Base-by-base conservation (phyloP, 2,329 filamentous ascomycete genomes). In the Zymoseptoria ardabiliae region DNA sequence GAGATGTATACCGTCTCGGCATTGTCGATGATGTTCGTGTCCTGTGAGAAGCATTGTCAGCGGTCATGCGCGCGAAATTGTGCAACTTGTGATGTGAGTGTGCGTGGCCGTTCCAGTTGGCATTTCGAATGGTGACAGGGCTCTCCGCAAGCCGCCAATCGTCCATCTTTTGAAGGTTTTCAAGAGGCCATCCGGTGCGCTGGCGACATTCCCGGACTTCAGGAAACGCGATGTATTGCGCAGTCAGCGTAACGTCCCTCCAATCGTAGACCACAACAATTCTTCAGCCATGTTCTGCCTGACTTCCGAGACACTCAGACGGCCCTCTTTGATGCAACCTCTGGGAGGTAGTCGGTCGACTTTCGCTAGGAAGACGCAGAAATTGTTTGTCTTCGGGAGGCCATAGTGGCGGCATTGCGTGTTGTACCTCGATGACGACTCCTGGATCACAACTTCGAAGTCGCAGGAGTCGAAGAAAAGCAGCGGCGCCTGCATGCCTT, bases 1-100 rank as follows among this genome's bases (percentile, higher is more conserved):
- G 94, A 99, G 71, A 99, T 99, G 80, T 99, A 96, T 68, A 99
- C 94, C 35, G 94, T 99, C 81, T 99, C 94, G 70, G 93, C 96
- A 80, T 99, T 99, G 76, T 99, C 94, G 76, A 99, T 95, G 62
- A 99, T 84, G 73, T 88, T 92, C 48, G 93, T 94, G 71, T 97
- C 93, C 90, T 96, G 67, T 4, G 41, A n/a, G 35, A 49, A 28
- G 48, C 17, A n/a, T 25, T 61, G 60, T 66, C 23, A 64, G 62
- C 61, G 35, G 17, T 45, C 35, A 5, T 41, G 11, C 4, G 4
- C 13, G 2, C 35, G 6, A 17, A 41, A 5, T 2, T 17, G 13
- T 41, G 10, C 3, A 35, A 25, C 25, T 25, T 45, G 35, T n/a
- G 35, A 45, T 17, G 11, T 45, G 35, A 45, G 35, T 6, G 35